Evolutionary conservation across 192 early-diverging fungal species (phyloP), one percentile per base, ranked within the genome.

Genomic region (Backusella mclennaniae): DNA sequence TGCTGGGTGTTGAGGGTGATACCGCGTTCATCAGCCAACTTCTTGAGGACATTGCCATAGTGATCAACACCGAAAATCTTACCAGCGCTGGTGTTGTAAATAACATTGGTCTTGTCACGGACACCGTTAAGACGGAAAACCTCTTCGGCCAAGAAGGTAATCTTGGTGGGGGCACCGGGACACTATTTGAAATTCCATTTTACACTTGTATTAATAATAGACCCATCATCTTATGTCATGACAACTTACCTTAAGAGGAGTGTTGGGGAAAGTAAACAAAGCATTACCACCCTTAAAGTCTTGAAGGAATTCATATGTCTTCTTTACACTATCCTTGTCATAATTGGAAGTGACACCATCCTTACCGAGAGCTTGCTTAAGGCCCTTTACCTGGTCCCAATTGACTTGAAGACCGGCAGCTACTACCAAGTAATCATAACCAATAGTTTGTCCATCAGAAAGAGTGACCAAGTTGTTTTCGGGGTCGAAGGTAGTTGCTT

Each of bases 1-100:
- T 88, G 89, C 70, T 88, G 84, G 39, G 91, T 85, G 82, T 94
- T 93, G 74, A 94, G 85, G 38, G 87, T 81, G 74, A 96, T 86
- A 66, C 84, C 83, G 53, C 93, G 93, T 56, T 85, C 85, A 33
- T 90, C 85, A 76, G 90, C 89, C 59, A 96, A 83, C 15, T 83
- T 84, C 46, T 87, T 85, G 76, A 96, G 88, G 70, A 87, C 90
- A 38, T 87, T 84, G 46, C 89, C 95, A 74, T 94, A 96, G 81
- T 96, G 92, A 83, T 95, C 92, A 41, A 94, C 85, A 63, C 92
- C 91, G 81, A 96, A 96, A 73, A 96, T 95, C 87, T 94, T 95
- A 52, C 91, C 93, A 56, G 93, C 80, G n/a, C 89, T 93, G 9
- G 93, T 90, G 77, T 92, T 90, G 83, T 96, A 96, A 73, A 86